These are phyloP conservation scores for Microbotryum scabiosae DNA, from an alignment of 1,284 basidiomycete species.

Conservation along the genomic window DNA sequence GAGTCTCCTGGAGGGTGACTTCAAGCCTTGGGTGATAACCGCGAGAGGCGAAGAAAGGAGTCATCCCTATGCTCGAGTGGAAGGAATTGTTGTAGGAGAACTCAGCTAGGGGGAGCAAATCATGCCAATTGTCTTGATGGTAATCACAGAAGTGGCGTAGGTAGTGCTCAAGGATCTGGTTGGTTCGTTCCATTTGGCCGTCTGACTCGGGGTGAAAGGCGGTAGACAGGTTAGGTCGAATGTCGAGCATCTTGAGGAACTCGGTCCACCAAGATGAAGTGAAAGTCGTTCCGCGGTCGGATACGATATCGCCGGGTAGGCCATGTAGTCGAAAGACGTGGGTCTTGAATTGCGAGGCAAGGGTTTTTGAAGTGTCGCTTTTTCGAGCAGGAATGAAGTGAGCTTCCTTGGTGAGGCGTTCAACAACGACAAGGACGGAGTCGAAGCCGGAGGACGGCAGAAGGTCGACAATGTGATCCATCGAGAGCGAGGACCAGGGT, in stretches of 20 bases:
- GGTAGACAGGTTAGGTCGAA: constrained; percentile 35
- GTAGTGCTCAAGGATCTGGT: constrained; percentile 45
- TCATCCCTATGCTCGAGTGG: constrained; percentile 26
- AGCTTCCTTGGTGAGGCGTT: constrained; percentile 43
- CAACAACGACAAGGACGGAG: constrained; percentile 41
- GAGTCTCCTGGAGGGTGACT: not conserved
- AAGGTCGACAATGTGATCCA: constrained; percentile 40
- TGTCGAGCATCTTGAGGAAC: constrained; percentile 22
- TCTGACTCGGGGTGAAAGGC: constrained; percentile 32
- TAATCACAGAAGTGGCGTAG: constrained; percentile 25
- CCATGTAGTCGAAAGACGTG: constrained; percentile 22
- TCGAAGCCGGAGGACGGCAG: constrained; percentile 40
- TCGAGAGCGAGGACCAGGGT: too few species aligned
- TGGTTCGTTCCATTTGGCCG: constrained; percentile 30
- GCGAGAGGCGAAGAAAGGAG: constrained; percentile 24
- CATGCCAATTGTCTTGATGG: constrained; percentile 30
- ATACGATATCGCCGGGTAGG: constrained; percentile 30
- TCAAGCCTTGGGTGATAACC: not conserved
- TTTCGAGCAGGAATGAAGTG: constrained; percentile 40
- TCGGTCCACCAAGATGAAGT: constrained; percentile 34
- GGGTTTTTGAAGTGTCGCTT: not conserved
- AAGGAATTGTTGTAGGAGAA: constrained; percentile 33
- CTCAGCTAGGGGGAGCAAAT: constrained; percentile 30
- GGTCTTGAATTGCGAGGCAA: constrained; percentile 25
- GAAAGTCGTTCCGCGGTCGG: constrained; percentile 37